Percentiles rank a stretch among this genome's conserved stretches.
Conservation (phyloP, 371 early-diverging fungal species). For the Apophysomyces sp. region DNA sequence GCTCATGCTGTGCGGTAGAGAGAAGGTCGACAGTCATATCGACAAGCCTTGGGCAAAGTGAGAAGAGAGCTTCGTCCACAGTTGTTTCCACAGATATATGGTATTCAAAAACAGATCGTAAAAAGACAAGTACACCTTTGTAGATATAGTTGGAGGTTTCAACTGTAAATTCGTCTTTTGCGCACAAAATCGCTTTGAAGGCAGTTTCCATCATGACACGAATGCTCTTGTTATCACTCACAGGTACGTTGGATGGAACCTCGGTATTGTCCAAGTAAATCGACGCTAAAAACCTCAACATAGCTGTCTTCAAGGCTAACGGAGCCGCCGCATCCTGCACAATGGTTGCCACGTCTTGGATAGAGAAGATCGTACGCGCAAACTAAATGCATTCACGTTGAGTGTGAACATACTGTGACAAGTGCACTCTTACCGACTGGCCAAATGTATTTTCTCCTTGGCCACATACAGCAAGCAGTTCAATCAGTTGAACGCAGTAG, state of each 20-base stretch:
- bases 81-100: constrained; percentile 27
- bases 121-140: constrained; percentile 27
- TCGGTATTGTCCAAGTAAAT: constrained; percentile 40
- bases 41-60: constrained; percentile 19
- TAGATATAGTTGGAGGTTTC: constrained; percentile 14
- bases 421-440: constrained; percentile 36
- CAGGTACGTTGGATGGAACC: constrained; percentile 15
- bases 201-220: constrained; percentile 13
- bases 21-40: constrained; percentile 21
- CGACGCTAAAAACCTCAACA: constrained; percentile 29
- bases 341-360: constrained; percentile 21
- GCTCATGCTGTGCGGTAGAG: constrained; percentile 3
- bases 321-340: constrained; percentile 11
- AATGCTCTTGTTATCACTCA: constrained; percentile 20
- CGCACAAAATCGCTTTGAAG: not conserved
- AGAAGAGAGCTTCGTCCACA: constrained; percentile 12
- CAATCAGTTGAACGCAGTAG: constrained; percentile 43
- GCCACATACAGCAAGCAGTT: constrained; percentile 44
- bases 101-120: constrained; percentile 31
- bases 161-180: constrained; percentile 7
- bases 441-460: constrained; percentile 54
- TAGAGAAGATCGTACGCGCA: constrained; percentile 35
- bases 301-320: constrained; percentile 18
- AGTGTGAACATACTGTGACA: not conserved
- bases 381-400: constrained; percentile 13